Evolutionary conservation across 345 rosid species (phyloP).

Genomic region (Euclidium syriacum): DNA sequence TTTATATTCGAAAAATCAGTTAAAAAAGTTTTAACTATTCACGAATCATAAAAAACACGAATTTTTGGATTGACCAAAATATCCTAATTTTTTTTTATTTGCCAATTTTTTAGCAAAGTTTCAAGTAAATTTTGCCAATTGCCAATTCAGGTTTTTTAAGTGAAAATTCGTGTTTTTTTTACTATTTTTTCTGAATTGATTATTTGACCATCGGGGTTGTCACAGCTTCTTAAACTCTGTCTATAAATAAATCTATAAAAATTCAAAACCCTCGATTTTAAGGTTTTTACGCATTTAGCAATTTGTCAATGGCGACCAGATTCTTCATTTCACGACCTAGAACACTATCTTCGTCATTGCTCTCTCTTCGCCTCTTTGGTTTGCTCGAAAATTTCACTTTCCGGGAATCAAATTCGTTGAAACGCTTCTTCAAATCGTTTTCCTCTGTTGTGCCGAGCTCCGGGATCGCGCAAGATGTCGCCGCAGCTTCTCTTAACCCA

Average conservation of each 20-base stretch:
- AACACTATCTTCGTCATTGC: constrained; percentile 12
- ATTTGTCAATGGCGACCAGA: constrained; percentile 20
- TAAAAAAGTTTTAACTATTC: too few relatives aligned
- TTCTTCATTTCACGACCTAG: constrained; percentile 26
- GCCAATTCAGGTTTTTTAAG: too few relatives aligned
- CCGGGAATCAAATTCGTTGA: not conserved
- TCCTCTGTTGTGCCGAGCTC: constrained; percentile 23
- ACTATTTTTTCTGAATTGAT: too few relatives aligned
- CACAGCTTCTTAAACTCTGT: too few relatives aligned
- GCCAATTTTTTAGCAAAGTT: too few relatives aligned
- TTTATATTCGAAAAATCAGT: too few relatives aligned
- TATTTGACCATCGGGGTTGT: too few relatives aligned
- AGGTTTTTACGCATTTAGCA: not conserved
- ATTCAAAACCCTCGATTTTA: not conserved
- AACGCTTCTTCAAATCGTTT: constrained; percentile 15
- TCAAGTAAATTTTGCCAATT: too few relatives aligned
- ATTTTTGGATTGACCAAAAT: too few relatives aligned
- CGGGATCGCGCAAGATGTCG: not conserved
- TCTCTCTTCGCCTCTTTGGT: constrained; percentile 13
- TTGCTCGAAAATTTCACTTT: constrained; percentile 13
- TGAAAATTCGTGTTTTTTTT: too few relatives aligned
- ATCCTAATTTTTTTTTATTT: too few relatives aligned
- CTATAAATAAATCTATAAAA: not conserved
- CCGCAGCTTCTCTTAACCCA: constrained; percentile 7
- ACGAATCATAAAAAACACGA: too few relatives aligned